Conservation (phyloP, 495 filamentous ascomycete genomes). For the Neurospora tetrasperma region DNA sequence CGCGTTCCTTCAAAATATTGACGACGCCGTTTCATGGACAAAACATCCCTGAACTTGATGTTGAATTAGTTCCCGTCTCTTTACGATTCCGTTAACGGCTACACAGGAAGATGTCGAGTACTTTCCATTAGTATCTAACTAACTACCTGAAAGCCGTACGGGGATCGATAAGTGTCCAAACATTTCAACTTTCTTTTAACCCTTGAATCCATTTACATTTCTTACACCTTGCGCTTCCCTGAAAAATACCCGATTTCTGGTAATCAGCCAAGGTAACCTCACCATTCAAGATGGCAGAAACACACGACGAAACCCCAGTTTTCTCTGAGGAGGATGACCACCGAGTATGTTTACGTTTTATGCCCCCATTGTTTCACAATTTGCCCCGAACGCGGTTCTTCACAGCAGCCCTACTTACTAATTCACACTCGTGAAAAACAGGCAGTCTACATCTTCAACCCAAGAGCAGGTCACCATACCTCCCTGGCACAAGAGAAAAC, state of each 20-base stretch:
- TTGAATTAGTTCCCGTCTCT: not conserved
- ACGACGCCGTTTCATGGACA: not conserved
- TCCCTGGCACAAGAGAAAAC: slow-evolving; percentile 13
- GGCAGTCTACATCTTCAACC: slow-evolving; percentile 64
- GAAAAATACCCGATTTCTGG: not conserved
- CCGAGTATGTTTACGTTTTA: slow-evolving; percentile 12
- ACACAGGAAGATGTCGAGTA: not conserved
- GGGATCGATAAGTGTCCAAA: not conserved
- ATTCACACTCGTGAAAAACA: slow-evolving; percentile 17
- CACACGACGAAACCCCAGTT: not conserved
- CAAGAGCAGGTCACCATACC: slow-evolving; percentile 23
- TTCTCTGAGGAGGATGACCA: slow-evolving; percentile 25
- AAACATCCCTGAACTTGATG: not conserved
- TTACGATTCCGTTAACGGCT: not conserved
- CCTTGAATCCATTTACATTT: too few relatives aligned
- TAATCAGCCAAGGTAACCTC: not conserved
- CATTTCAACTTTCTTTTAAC: not conserved
- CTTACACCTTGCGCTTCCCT: not conserved
- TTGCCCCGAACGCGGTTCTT: not conserved
- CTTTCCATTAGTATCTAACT: not conserved
- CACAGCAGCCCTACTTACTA: not conserved
- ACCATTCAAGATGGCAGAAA: slow-evolving; percentile 7
- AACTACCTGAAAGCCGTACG: not conserved
- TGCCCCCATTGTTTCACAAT: not conserved
- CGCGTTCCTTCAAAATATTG: not conserved